Evolutionary conservation across 2,329 filamentous ascomycete species (phyloP), one percentile per base, ranked within the genome.

Genomic region (Fusarium sambucinum): DNA sequence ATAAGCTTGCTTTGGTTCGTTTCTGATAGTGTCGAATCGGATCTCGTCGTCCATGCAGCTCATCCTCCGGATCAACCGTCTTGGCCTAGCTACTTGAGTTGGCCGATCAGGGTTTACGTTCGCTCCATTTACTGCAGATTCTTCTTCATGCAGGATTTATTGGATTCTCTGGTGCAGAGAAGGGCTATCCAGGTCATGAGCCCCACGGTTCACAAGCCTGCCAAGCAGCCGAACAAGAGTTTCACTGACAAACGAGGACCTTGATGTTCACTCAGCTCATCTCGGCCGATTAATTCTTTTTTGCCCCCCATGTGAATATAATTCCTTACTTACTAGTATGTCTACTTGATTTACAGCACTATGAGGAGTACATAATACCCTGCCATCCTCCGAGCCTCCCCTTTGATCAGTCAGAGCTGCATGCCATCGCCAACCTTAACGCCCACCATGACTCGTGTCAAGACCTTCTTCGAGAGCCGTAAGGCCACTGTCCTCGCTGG

Each of bases 221-320:
- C 41, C 58, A 48, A 63, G 59, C 29, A 32, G 5, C 8, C 25
- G 14, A 37, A 23, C 10, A 35, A 47, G 6, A 29, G 50, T 55
- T 60, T 55, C 27, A 50, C 19, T 68, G 59, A 68, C 59, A 68
- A 59, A 57, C 62, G 66, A 69, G 66, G 66, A 69, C 66, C 66
- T 70, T 69, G 57, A 67, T 69, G 54, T 69, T 55, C 52, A 32
- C 40, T 27, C 32, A 27, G 27, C 27, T 27, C 27, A 27, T 35
- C 32, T 51, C 47, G 17, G 47, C 33, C 47, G 17, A 13, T 38
- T 27, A 17, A 27, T 23, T 25, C 12, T 25, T n/a, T 14, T 12
- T 27, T 38, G 47, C 38, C 58, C 53, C 63, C 53, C 64, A 67
- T 63, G n/a, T 27, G 27, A 2, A 33, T 33, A 37, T 17, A n/a